Evolutionary conservation across 2,329 filamentous ascomycete species (phyloP), one percentile per base, ranked within the genome.

Genomic region (Coleophoma eucalyptorum): DNA sequence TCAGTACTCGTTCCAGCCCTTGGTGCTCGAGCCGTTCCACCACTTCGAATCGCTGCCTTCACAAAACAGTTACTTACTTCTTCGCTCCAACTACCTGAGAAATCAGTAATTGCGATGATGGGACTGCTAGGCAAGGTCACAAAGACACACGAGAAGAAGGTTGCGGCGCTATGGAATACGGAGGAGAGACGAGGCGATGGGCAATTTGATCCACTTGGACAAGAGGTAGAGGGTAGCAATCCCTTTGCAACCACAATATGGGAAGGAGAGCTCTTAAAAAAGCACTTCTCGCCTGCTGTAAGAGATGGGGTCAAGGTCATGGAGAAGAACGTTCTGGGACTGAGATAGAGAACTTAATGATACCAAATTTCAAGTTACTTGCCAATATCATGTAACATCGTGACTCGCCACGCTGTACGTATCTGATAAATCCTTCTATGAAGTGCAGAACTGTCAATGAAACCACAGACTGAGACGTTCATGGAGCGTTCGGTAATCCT

Each of bases 121-220:
- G 86, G 86, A 2, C 75, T 99, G 26, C 70, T 97, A 41, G 81
- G 81, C 47, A 87, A 92, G 60, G 82, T 97, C 2, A 82, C 87
- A 0, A 89, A 89, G 68, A 85, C 86, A 2, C 91, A 99, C 66
- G 85, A 85, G 44, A 86, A 84, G 60, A 95, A 93, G 69, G 81
- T 97, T 41, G 81, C 81, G 35, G 83, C 86, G n/a, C 70, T 99
- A 54, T 99, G 94, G 93, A 85, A 95, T 62, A 96, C 91, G 0
- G 93, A 97, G 66, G 94, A 97, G 73, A 79, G 93, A 46, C 88
- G 89, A 66, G 93, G 93, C 6, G 93, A 97, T 66, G 94, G 94
- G 2, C 81, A 86, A 1, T 97, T 89, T 63, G 87, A 92, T 68
- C 78, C 90, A 1, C 68, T 86, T 41, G 83, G 84, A 42, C 78